Percentiles rank a stretch among this genome's conserved stretches.
Evolutionary conservation across 2,329 filamentous ascomycete genomes (phyloP).

Genomic region (Botrytis cinerea): DNA sequence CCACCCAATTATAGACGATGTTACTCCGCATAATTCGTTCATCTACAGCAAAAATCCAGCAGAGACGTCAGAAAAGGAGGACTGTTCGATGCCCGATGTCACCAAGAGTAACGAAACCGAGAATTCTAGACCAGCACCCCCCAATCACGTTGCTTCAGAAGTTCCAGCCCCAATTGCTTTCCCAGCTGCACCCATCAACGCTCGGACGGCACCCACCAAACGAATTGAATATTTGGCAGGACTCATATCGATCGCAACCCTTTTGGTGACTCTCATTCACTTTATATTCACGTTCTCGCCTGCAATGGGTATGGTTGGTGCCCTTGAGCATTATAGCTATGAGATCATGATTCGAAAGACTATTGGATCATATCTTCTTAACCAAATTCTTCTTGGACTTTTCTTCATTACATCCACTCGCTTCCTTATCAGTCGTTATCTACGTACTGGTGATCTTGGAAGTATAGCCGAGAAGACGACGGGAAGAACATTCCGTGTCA

Average conservation of each 20-base stretch:
- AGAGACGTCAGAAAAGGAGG: not conserved
- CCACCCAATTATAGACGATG: not conserved
- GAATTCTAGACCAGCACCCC: not conserved
- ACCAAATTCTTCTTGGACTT: constrained; percentile 51
- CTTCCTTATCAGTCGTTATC: constrained; percentile 48
- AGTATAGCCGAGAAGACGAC: constrained; percentile 49
- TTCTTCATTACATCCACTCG: constrained; percentile 52
- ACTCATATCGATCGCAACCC: constrained; percentile 47
- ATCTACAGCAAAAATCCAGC: not conserved
- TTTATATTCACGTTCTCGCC: constrained; percentile 49
- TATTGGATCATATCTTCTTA: constrained; percentile 48
- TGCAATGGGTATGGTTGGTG: constrained; percentile 44
- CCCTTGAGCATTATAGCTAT: constrained; percentile 42
- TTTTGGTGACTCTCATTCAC: constrained; percentile 49
- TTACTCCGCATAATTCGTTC: not conserved
- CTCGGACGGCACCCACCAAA: constrained; percentile 3
- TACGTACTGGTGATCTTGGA: constrained; percentile 47
- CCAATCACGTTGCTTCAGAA: constrained; percentile 4
- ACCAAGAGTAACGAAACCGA: not conserved
- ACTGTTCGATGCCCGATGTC: not conserved
- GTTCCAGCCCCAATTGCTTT: constrained; percentile 1
- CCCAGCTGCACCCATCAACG: constrained; percentile 5
- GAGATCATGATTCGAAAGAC: constrained; percentile 47
- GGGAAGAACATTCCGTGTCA: constrained; percentile 48
- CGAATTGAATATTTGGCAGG: constrained; percentile 51